Evolutionary conservation across 176 grass and related monocot species (phyloP).

Genomic region (Typha latifolia): DNA sequence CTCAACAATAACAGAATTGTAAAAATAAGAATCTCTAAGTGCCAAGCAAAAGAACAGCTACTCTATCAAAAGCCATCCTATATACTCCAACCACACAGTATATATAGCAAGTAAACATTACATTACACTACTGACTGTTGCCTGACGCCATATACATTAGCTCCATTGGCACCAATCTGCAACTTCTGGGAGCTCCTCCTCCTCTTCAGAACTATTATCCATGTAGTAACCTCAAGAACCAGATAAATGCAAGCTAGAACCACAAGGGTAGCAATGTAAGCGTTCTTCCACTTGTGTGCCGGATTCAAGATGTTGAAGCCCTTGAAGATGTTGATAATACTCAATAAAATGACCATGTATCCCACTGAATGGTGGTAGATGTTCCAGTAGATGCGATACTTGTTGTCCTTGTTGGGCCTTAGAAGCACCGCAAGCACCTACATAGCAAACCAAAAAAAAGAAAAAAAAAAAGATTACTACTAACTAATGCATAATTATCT

Average conservation of each 20-base stretch:
- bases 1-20: neutral
- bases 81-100: neutral
- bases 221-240: conserved; percentile 62
- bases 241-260: conserved; percentile 42
- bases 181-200: conserved; percentile 20
- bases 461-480: neutral
- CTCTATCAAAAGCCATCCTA: neutral
- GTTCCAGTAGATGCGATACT: conserved; percentile 91
- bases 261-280: conserved; percentile 61
- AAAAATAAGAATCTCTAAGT: no score
- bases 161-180: conserved; percentile 11
- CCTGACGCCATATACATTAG: conserved; percentile 24
- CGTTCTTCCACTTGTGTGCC: conserved; percentile 47
- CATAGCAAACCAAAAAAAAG: no score
- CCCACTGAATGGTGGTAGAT: conserved; percentile 71
- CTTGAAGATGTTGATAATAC: conserved; percentile 77
- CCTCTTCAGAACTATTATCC: conserved; percentile 51
- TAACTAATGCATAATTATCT: neutral
- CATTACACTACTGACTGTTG: conserved; percentile 27
- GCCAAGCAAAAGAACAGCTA: neutral
- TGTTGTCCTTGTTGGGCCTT: conserved; percentile 85
- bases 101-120: neutral
- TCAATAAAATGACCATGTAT: conserved; percentile 53
- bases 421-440: conserved; percentile 74
- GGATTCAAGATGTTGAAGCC: conserved; percentile 74